phyloP scores from a whole-genome alignment of 331 rosid species.

The Pyracantha coccinea region DNA sequence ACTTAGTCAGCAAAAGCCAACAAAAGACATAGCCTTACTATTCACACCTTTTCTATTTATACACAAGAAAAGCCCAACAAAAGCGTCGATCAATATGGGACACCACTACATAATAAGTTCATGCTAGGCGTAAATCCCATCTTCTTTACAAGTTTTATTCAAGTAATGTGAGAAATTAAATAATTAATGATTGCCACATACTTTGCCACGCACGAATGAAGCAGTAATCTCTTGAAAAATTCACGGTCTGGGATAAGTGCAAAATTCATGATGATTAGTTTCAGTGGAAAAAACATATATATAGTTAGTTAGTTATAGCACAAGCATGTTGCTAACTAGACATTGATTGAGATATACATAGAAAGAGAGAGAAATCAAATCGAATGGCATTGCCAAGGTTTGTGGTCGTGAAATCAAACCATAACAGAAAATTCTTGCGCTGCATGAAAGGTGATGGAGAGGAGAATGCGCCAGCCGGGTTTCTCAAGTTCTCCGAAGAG shows the following conservation, averaged over 20 bases:
- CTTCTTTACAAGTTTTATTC: not conserved
- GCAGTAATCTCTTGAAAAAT: not conserved
- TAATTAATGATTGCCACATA: not conserved
- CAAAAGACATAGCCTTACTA: too few relatives aligned
- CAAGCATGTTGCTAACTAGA: not conserved
- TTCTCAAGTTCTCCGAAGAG: not conserved
- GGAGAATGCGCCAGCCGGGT: not conserved
- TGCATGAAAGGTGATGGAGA: not conserved
- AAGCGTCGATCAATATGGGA: not conserved
- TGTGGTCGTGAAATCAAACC: constrained; percentile 3
- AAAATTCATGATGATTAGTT: not conserved
- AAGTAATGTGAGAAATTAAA: not conserved
- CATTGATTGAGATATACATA: not conserved
- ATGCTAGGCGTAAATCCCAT: not conserved
- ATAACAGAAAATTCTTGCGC: not conserved
- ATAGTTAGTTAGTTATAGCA: too few relatives aligned
- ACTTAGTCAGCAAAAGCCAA: too few relatives aligned
- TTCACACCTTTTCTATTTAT: too few relatives aligned
- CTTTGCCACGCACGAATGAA: not conserved
- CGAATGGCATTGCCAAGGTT: constrained; percentile 3
- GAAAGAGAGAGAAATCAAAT: not conserved
- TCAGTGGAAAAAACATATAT: not conserved
- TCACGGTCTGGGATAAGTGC: not conserved
- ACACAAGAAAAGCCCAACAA: not conserved
- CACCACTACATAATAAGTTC: not conserved